These are phyloP conservation scores for Drosera capensis DNA, from an alignment of 148 eudicot genomes.

Conservation along the genomic window DNA sequence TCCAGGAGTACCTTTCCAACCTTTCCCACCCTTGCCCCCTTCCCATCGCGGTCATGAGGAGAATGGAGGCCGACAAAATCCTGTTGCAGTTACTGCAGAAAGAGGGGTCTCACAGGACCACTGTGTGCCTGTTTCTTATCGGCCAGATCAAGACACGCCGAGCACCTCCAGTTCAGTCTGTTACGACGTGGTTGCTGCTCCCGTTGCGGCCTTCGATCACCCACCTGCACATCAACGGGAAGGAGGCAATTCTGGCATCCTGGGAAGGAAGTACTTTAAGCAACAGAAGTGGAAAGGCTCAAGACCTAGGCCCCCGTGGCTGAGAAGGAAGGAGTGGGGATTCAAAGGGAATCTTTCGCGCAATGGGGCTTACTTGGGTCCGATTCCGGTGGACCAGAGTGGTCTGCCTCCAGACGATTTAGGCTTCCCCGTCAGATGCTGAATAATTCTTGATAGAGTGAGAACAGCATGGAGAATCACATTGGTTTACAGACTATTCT, in stretches of 20 bases:
- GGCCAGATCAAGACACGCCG: constrained; percentile 21
- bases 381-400: constrained; percentile 11
- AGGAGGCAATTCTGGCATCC: constrained; percentile 13
- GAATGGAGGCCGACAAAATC: constrained; percentile 1
- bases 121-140: not conserved
- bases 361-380: constrained; percentile 21
- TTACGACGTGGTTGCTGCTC: not conserved
- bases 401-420: constrained; percentile 22
- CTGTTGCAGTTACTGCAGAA: not conserved
- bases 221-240: constrained; percentile 10
- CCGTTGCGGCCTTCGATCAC: constrained; percentile 13
- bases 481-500: too few relatives aligned
- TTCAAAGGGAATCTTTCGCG: constrained; percentile 27
- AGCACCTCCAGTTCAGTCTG: constrained; percentile 9
- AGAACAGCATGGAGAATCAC: too few relatives aligned
- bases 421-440: constrained; percentile 22
- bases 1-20: constrained; percentile 69
- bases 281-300: constrained; percentile 43
- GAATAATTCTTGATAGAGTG: constrained; percentile 3
- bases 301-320: constrained; percentile 31
- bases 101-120: too few relatives aligned
- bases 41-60: constrained; percentile 16
- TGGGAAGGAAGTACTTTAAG: constrained; percentile 34
- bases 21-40: constrained; percentile 81
- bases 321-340: constrained; percentile 11